Evolutionary conservation across 2,329 filamentous ascomycete genomes (phyloP).

Genomic region (Rosellinia necatrix): DNA sequence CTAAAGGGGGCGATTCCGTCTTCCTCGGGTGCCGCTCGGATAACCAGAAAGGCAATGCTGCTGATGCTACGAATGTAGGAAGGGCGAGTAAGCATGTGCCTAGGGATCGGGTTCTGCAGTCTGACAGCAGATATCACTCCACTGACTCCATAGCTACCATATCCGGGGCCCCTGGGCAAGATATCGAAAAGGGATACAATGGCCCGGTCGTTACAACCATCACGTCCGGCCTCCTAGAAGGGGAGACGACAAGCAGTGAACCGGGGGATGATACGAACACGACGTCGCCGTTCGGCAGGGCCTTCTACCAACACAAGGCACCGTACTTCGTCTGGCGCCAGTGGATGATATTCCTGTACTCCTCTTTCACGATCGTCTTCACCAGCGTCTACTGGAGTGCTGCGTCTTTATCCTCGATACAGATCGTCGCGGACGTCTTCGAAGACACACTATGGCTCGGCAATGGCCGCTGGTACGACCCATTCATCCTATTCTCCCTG

Average conservation of each 20-base stretch:
- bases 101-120: not conserved
- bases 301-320: constrained; percentile 57
- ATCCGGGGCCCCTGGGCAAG: not conserved
- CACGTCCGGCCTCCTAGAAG: not conserved
- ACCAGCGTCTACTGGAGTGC: constrained; percentile 57
- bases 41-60: not conserved
- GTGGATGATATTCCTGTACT: constrained; percentile 55
- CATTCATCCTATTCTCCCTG: constrained; percentile 46
- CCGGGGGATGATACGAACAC: not conserved
- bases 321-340: constrained; percentile 56
- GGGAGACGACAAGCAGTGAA: not conserved
- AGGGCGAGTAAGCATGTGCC: not conserved
- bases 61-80: not conserved
- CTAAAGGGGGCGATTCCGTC: constrained; percentile 19
- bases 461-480: constrained; percentile 7
- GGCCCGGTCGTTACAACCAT: not conserved
- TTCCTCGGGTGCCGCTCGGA: constrained; percentile 10
- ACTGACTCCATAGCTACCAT: not conserved
- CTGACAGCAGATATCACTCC: not conserved
- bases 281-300: constrained; percentile 55
- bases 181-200: not conserved
- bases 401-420: constrained; percentile 52
- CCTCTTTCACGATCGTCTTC: constrained; percentile 50
- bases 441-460: constrained; percentile 6
- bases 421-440: constrained; percentile 43